These are phyloP conservation scores for Betula pendula DNA, from an alignment of 306 rosid genomes.

Conservation along the genomic window DNA sequence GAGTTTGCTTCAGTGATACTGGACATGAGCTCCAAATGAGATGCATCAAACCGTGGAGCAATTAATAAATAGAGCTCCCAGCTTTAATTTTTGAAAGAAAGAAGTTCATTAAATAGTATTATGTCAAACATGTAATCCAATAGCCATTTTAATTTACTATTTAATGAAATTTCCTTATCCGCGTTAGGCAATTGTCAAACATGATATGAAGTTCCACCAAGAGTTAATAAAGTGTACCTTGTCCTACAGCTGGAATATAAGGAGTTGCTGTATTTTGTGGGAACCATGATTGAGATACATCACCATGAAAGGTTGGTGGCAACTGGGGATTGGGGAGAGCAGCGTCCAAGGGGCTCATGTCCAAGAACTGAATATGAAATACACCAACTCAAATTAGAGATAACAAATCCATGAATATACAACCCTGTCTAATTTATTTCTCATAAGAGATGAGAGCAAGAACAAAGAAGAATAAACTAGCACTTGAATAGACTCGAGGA, in stretches of 20 bases:
- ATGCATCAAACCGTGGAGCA: slow-evolving; percentile 19
- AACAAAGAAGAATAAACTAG: background rate
- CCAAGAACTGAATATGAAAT: slow-evolving; percentile 60
- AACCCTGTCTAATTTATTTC: background rate
- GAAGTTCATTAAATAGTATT: too few species aligned
- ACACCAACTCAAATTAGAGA: slow-evolving; percentile 14
- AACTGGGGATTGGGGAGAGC: slow-evolving; percentile 66
- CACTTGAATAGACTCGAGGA: background rate
- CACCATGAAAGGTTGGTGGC: slow-evolving; percentile 55
- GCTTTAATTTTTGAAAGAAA: background rate
- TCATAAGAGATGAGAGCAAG: slow-evolving; percentile 4
- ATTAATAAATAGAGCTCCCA: background rate
- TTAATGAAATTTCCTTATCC: too few species aligned
- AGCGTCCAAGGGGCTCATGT: slow-evolving; percentile 69
- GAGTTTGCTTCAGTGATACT: background rate
- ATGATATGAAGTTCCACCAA: slow-evolving; percentile 13
- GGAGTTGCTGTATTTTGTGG: slow-evolving; percentile 56
- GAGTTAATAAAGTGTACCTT: slow-evolving; percentile 48
- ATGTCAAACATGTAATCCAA: too few species aligned
- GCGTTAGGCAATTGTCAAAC: too few species aligned
- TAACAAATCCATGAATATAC: background rate
- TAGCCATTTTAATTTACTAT: too few species aligned
- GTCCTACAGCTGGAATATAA: slow-evolving; percentile 59
- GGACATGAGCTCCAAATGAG: background rate
- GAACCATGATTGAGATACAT: slow-evolving; percentile 71